Evolutionary conservation across 371 early-diverging fungal genomes (phyloP).

Genomic region (Mucor sp.): DNA sequence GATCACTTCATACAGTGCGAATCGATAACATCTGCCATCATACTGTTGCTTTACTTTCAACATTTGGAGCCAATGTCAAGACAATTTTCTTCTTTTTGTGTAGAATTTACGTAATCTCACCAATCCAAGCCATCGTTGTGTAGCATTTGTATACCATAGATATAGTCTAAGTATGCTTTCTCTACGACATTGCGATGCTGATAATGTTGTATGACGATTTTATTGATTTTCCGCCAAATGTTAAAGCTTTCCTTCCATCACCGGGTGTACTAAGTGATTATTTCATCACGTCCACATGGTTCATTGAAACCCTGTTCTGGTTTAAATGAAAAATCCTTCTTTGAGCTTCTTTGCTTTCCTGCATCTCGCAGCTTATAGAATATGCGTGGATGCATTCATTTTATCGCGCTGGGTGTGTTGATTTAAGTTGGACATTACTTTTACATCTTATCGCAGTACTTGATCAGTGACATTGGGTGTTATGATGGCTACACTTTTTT

Average conservation of each 20-base stretch:
- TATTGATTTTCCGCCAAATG: background rate
- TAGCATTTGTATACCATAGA: background rate
- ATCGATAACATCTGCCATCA: background rate
- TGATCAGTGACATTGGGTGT: background rate
- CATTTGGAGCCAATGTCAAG: background rate
- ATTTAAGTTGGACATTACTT: background rate
- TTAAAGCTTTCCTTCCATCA: background rate
- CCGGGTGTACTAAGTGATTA: background rate
- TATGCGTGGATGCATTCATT: background rate
- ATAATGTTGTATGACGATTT: conserved; percentile 1
- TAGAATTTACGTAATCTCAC: background rate
- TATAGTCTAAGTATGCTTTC: background rate
- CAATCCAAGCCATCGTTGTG: background rate
- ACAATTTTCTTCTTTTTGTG: background rate
- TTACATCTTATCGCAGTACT: background rate
- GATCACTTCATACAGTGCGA: background rate
- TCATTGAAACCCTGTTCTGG: background rate
- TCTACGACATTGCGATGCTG: background rate
- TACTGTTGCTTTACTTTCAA: background rate
- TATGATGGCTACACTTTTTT: too few relatives aligned
- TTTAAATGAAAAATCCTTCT: background rate
- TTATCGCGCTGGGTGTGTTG: background rate
- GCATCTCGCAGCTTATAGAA: background rate
- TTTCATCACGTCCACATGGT: background rate
- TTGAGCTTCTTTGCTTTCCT: background rate